These are phyloP conservation scores for Kazachstania taianensis DNA, from an alignment of 805 yeast species.

Conservation along the genomic window DNA sequence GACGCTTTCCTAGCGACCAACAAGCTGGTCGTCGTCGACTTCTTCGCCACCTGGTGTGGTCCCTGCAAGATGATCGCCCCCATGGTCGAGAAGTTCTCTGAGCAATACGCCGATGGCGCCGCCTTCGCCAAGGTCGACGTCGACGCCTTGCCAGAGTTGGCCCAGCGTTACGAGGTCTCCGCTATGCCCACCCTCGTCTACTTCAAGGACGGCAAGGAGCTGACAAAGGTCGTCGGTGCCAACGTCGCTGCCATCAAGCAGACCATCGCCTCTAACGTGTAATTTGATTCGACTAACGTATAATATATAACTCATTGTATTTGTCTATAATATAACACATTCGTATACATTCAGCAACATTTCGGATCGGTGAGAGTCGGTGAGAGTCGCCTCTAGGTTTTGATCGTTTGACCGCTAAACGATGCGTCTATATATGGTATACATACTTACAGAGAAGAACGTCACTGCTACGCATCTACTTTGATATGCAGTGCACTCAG, in stretches of 20 bases:
- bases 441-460: too few relatives aligned
- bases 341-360: neutral
- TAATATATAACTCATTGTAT: too few relatives aligned
- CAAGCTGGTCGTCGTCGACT: constrained; percentile 84
- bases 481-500: too few relatives aligned
- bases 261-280: constrained; percentile 45
- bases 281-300: constrained; percentile 9
- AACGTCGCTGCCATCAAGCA: constrained; percentile 76
- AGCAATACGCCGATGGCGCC: constrained; percentile 45
- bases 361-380: too few relatives aligned
- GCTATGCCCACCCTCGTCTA: constrained; percentile 64
- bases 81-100: constrained; percentile 69
- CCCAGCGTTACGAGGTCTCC: constrained; percentile 50
- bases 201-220: constrained; percentile 73
- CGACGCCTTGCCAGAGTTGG: constrained; percentile 69
- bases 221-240: constrained; percentile 80
- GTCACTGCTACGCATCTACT: too few relatives aligned
- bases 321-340: neutral
- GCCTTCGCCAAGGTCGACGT: constrained; percentile 87
- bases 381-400: too few relatives aligned
- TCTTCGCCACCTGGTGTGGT: constrained; percentile 97
- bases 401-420: too few relatives aligned
- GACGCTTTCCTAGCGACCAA: constrained; percentile 50
- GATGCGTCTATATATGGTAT: too few relatives aligned
- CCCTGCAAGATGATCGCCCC: constrained; percentile 98